A percentile compares a stretch with the other conserved stretches of the same genome.
Evolutionary conservation across 371 early-diverging fungal species (phyloP).

Genomic region (Mortierella sp.): DNA sequence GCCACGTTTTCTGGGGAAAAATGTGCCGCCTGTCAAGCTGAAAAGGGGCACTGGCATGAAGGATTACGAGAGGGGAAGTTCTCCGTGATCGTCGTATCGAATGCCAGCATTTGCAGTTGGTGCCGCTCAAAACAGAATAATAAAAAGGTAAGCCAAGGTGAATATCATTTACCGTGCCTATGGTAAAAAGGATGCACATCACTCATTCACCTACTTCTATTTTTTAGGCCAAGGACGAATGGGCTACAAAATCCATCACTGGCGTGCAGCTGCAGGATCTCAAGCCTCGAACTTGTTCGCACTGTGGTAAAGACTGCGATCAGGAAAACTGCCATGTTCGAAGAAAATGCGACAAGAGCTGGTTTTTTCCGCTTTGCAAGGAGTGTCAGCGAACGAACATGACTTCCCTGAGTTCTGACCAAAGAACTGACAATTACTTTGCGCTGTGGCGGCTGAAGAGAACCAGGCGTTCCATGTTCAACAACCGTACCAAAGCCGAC

Average conservation of each 20-base stretch:
- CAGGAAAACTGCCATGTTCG: neutral
- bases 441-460: neutral
- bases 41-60: constrained; percentile 15
- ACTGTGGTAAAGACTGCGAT: constrained; percentile 1
- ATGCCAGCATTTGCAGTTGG: constrained; percentile 5
- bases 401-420: too few relatives aligned
- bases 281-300: constrained; percentile 4
- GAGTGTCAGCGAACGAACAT: constrained; percentile 1
- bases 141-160: constrained; percentile 3
- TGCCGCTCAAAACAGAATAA: constrained; percentile 6
- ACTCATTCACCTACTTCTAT: too few relatives aligned
- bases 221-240: neutral
- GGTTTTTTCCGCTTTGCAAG: neutral
- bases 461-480: neutral
- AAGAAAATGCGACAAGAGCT: neutral
- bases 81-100: neutral
- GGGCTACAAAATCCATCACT: neutral
- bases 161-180: too few relatives aligned
- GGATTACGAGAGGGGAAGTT: constrained; percentile 8
- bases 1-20: constrained; percentile 7
- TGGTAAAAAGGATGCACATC: too few relatives aligned
- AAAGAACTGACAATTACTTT: neutral
- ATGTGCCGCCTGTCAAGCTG: constrained; percentile 12
- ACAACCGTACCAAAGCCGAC: neutral
- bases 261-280: constrained; percentile 6